These are phyloP conservation scores for Alternaria arbusti DNA, from an alignment of 2,329 filamentous ascomycete genomes.

Conservation along the genomic window DNA sequence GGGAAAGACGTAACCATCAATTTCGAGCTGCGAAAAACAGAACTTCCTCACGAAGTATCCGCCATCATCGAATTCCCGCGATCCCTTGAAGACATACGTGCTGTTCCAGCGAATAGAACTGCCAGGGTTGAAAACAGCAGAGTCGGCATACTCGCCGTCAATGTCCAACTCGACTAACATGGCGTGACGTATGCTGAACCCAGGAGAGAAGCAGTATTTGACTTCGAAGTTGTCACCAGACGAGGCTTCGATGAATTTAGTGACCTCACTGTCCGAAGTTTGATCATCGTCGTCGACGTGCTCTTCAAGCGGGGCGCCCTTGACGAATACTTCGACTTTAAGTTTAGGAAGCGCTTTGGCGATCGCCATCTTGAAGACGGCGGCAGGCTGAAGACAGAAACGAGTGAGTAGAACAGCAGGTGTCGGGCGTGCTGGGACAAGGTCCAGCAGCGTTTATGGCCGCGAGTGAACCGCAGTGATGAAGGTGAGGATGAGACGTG, in stretches of 20 bases:
- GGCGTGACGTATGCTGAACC: background rate
- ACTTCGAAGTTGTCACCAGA: constrained; percentile 19
- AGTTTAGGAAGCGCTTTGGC: constrained; percentile 13
- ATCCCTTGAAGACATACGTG: background rate
- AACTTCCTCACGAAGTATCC: constrained; percentile 20
- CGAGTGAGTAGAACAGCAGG: background rate
- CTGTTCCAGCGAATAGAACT: background rate
- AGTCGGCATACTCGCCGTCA: background rate
- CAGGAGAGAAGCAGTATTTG: background rate
- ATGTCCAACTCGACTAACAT: background rate
- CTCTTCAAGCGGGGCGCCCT: constrained; percentile 28
- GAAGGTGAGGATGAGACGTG: background rate
- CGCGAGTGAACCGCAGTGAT: background rate
- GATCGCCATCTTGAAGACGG: constrained; percentile 27
- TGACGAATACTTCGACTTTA: constrained; percentile 24
- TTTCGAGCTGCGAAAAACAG: constrained; percentile 25
- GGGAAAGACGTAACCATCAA: constrained; percentile 5
- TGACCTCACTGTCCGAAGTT: constrained; percentile 4
- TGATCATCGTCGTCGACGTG: constrained; percentile 33
- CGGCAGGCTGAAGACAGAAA: background rate
- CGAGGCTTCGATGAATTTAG: constrained; percentile 41
- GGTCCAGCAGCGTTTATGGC: background rate
- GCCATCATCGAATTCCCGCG: background rate
- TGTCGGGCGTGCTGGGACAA: background rate
- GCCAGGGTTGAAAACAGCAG: background rate